Conservation (phyloP, 1,139 yeast genomes). For the Scheffersomyces titani region DNA sequence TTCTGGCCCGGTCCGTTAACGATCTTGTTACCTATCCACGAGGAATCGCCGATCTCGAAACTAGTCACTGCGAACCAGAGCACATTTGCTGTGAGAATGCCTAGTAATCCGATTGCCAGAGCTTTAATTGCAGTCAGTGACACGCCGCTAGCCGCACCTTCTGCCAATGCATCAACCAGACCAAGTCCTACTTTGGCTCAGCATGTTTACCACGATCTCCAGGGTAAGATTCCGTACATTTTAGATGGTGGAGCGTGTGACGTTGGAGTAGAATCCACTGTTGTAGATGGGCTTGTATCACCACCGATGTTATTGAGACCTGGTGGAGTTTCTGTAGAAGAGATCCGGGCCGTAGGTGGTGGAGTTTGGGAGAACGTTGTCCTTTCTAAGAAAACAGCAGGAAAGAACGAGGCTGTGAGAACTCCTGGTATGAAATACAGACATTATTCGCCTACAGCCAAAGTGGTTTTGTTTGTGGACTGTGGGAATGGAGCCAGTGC, state of each 20-base stretch:
- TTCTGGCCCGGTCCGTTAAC: conserved; percentile 99
- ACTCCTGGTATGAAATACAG: conserved; percentile 98
- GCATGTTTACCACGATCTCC: conserved; percentile 79
- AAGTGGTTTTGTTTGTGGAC: conserved; percentile 66
- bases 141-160: conserved; percentile 93
- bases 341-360: conserved; percentile 67
- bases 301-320: conserved; percentile 94
- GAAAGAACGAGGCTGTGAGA: conserved; percentile 67
- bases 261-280: conserved; percentile 96
- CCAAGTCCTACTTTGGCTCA: conserved; percentile 91
- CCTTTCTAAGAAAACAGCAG: conserved; percentile 68
- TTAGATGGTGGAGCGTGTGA: conserved; percentile 87
- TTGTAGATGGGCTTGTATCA: conserved; percentile 77
- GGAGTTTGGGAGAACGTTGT: conserved; percentile 59
- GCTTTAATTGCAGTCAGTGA: conserved; percentile 87
- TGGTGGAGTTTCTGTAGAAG: conserved; percentile 87
- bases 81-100: conserved; percentile 91
- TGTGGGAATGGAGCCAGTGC: conserved; percentile 47
- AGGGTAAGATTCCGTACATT: conserved; percentile 80
- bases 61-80: conserved; percentile 83
- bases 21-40: conserved; percentile 69
- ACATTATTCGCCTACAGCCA: conserved; percentile 91
- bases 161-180: conserved; percentile 93
- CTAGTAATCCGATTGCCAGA: conserved; percentile 84
- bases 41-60: conserved; percentile 57